phyloP scores from a whole-genome alignment of 176 grass and related monocot species.

The Oryza punctata region DNA sequence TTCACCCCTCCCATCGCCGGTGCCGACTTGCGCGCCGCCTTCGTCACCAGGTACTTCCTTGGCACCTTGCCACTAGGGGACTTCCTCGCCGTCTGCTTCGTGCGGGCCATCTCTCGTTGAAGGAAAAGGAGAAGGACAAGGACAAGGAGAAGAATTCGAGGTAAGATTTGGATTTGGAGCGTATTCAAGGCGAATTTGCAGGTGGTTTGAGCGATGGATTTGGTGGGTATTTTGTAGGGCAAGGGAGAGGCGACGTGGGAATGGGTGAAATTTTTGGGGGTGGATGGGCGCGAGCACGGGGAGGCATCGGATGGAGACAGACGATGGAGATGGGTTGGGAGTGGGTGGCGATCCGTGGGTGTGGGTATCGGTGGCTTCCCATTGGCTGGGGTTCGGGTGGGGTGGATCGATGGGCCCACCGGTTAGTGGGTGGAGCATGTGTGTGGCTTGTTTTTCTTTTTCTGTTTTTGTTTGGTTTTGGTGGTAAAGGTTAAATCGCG shows the following conservation, averaged over 20 bases:
- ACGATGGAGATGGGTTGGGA: too few relatives aligned
- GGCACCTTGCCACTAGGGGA: slow-evolving; percentile 74
- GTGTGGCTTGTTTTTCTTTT: too few relatives aligned
- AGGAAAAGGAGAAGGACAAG: background rate
- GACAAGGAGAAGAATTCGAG: background rate
- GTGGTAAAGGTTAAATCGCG: too few relatives aligned
- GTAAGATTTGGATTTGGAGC: too few relatives aligned
- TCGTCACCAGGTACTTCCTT: slow-evolving; percentile 72
- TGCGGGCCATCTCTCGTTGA: slow-evolving; percentile 54
- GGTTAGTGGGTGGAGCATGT: too few relatives aligned
- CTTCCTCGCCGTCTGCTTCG: slow-evolving; percentile 76
- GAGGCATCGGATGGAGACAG: too few relatives aligned
- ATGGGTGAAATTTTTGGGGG: background rate
- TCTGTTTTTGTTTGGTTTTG: too few relatives aligned
- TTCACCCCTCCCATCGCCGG: slow-evolving; percentile 72
- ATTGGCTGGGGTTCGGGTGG: too few relatives aligned
- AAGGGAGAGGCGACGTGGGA: background rate
- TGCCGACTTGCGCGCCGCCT: slow-evolving; percentile 76
- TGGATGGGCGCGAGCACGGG: background rate
- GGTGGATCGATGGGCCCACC: too few relatives aligned
- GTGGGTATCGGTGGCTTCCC: too few relatives aligned
- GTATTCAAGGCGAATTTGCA: background rate
- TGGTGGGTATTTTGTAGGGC: background rate
- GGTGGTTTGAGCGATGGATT: accelerated
- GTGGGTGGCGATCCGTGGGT: background rate